These are phyloP conservation scores for California macrophylla DNA, from an alignment of 441 rosid genomes.

Conservation along the genomic window DNA sequence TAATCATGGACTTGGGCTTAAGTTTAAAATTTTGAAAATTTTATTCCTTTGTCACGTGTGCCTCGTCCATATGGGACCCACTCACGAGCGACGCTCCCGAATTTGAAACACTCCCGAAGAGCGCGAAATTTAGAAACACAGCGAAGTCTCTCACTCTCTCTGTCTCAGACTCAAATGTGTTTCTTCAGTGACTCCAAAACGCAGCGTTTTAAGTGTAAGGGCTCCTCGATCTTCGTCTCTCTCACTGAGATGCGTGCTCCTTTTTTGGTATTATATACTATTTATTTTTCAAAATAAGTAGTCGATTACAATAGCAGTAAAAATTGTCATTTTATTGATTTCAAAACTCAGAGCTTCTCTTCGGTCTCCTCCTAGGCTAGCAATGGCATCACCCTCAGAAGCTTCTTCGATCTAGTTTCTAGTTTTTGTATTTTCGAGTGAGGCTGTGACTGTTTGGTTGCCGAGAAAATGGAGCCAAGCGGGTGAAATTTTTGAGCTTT, in stretches of 20 bases:
- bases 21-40: no score
- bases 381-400: not conserved
- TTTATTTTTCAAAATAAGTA: no score
- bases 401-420: not conserved
- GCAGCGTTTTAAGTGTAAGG: not conserved
- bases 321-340: not conserved
- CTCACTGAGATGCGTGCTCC: not conserved
- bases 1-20: no score
- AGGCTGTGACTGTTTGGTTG: not conserved
- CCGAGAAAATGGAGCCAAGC: not conserved
- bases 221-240: not conserved
- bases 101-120: not conserved
- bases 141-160: not conserved
- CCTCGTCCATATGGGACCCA: not conserved
- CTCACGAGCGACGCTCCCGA: not conserved
- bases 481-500: not conserved
- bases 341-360: not conserved
- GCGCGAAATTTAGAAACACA: not conserved
- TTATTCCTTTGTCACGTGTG: not conserved
- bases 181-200: not conserved
- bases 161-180: not conserved
- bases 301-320: no score
- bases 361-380: not conserved
- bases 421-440: not conserved
- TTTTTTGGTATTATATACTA: not conserved